Conservation (phyloP, 2,329 filamentous ascomycete genomes). For the Claviceps purpurea region DNA sequence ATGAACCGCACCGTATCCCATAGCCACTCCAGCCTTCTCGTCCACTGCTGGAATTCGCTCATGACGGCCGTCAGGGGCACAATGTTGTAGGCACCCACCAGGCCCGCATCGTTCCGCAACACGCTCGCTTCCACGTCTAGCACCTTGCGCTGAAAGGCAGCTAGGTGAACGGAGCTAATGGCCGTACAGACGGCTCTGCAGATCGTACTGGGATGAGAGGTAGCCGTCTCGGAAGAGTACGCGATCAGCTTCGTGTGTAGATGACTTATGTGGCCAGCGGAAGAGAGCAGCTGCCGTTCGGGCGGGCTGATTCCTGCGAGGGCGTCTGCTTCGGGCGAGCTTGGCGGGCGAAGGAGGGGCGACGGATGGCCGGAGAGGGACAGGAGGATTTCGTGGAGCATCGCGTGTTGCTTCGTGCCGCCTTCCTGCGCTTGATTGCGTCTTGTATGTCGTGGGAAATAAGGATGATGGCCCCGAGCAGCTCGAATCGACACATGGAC, state of each 20-base stretch:
- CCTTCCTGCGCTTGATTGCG: conserved; percentile 23
- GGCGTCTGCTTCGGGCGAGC: conserved; percentile 31
- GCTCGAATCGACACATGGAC: conserved; percentile 41
- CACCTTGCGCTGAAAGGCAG: conserved; percentile 69
- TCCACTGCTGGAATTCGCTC: conserved; percentile 78
- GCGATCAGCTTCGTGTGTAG: conserved; percentile 61
- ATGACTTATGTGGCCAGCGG: conserved; percentile 63
- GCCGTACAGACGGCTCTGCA: conserved; percentile 78
- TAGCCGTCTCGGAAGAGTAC: conserved; percentile 52
- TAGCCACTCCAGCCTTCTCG: conserved; percentile 72
- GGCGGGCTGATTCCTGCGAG: conserved; percentile 52
- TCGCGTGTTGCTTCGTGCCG: conserved; percentile 24
- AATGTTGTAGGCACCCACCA: conserved; percentile 85
- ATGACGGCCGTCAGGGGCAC: conserved; percentile 81
- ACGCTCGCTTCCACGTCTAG: conserved; percentile 73
- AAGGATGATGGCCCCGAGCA: conserved; percentile 36
- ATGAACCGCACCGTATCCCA: conserved; percentile 63
- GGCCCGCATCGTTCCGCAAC: conserved; percentile 58
- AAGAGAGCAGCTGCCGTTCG: conserved; percentile 68
- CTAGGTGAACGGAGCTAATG: conserved; percentile 61
- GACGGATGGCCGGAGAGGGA: conserved; percentile 90
- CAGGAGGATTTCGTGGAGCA: conserved; percentile 98
- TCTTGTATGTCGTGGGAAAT: conserved; percentile 30
- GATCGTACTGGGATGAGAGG: conserved; percentile 63
- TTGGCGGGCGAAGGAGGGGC: conserved; percentile 54